Evolutionary conservation across 2,329 filamentous ascomycete species (phyloP).

Genomic region (Eutypa lata): DNA sequence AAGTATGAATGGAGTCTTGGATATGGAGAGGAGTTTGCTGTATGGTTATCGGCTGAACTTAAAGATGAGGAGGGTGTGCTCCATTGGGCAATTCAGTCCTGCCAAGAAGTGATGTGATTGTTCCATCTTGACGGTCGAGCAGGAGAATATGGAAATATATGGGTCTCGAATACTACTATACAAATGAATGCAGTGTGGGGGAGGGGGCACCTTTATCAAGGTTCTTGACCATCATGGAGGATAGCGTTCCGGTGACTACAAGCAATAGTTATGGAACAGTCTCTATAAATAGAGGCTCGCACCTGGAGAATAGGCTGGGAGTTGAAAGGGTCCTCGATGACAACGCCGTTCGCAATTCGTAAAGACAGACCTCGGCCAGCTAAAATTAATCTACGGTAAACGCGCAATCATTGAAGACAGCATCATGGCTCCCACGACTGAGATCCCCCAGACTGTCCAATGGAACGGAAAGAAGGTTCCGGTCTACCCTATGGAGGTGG

Average conservation of each 20-base stretch:
- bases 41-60: constrained; percentile 16
- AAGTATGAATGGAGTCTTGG: constrained; percentile 11
- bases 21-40: constrained; percentile 14
- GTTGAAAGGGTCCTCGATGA: constrained; percentile 1
- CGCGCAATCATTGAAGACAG: constrained; percentile 1
- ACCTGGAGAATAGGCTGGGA: constrained; percentile 3
- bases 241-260: constrained; percentile 14
- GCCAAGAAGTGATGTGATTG: constrained; percentile 14
- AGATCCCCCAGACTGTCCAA: constrained; percentile 41
- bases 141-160: constrained; percentile 4
- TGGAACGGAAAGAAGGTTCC: constrained; percentile 49
- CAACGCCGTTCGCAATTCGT: constrained; percentile 1
- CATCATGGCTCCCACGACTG: constrained; percentile 36
- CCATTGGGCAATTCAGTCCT: constrained; percentile 17
- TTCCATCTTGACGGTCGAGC: constrained; percentile 5
- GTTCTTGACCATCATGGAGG: constrained; percentile 15
- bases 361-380: constrained; percentile 4
- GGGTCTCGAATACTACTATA: constrained; percentile 12
- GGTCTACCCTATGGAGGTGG: constrained; percentile 49
- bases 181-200: constrained; percentile 17
- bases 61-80: constrained; percentile 14
- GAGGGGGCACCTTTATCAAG: constrained; percentile 17
- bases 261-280: constrained; percentile 5
- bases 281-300: constrained; percentile 14
- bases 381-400: background rate